A percentile compares a stretch with the other conserved stretches of the same genome.
phyloP scores from a whole-genome alignment of 176 grass and related monocot species.

The Cocos nucifera region DNA sequence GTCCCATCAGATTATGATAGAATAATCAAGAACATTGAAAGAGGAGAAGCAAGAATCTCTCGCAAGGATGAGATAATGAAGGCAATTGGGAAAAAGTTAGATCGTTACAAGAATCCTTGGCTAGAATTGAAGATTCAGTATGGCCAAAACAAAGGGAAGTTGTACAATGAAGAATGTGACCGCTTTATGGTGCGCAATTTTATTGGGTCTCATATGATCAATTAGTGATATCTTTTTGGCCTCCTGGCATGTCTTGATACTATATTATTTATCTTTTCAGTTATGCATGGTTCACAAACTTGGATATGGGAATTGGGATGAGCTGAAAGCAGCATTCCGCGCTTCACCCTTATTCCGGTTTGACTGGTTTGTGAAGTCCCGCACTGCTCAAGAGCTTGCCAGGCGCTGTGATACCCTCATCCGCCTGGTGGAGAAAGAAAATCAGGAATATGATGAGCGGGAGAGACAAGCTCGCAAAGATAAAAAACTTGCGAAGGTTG shows the following conservation, averaged over 20 bases:
- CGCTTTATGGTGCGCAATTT: conserved; percentile 76
- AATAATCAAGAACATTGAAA: conserved; percentile 98
- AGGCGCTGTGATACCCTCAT: conserved; percentile 93
- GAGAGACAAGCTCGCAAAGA: conserved; percentile 87
- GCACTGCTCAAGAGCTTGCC: conserved; percentile 84
- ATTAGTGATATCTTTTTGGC: too few species aligned
- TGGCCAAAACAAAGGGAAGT: conserved; percentile 92
- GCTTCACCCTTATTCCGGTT: conserved; percentile 86
- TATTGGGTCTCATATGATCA: too few species aligned
- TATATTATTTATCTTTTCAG: conserved; percentile 28
- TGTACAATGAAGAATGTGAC: conserved; percentile 97
- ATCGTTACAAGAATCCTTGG: conserved; percentile 98
- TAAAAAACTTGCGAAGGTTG: conserved; percentile 85
- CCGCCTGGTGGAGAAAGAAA: conserved; percentile 92
- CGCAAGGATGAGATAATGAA: conserved; percentile 95
- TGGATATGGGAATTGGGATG: conserved; percentile 96
- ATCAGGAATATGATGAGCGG: conserved; percentile 91
- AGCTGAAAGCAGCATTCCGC: conserved; percentile 87
- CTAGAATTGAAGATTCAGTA: conserved; percentile 96
- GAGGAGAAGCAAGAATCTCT: conserved; percentile 86
- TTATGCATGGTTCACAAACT: conserved; percentile 99
- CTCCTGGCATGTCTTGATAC: too few species aligned
- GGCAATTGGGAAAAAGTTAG: conserved; percentile 89
- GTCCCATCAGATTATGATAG: conserved; percentile 76
- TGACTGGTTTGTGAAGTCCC: conserved; percentile 99